A percentile compares a stretch with the other conserved stretches of the same genome.
phyloP scores from a whole-genome alignment of 305 asterid genomes.

The Vinca major region DNA sequence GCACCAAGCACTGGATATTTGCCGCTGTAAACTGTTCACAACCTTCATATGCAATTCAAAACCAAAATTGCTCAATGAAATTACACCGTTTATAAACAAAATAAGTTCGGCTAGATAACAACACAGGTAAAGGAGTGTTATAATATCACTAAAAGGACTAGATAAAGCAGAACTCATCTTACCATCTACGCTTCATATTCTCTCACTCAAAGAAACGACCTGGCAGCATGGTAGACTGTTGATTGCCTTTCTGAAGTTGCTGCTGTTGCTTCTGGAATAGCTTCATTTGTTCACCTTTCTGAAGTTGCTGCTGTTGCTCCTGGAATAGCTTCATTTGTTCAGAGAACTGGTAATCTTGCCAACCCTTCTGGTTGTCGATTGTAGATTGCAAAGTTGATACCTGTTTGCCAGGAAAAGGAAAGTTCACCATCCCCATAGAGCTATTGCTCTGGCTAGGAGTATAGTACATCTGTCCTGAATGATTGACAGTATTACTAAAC shows the following conservation, averaged over 20 bases:
- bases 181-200: conserved; percentile 41
- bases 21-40: conserved; percentile 35
- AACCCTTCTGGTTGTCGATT: conserved; percentile 44
- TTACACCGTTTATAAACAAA: background rate
- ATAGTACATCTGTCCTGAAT: conserved; percentile 30
- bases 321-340: conserved; percentile 47
- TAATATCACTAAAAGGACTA: background rate
- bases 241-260: conserved; percentile 51
- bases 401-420: conserved; percentile 90
- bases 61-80: conserved; percentile 7
- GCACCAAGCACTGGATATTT: conserved; percentile 39
- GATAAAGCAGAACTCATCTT: conserved; percentile 17
- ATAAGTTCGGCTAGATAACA: background rate
- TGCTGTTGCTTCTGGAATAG: conserved; percentile 51
- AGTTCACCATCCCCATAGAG: conserved; percentile 35
- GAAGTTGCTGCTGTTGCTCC: conserved; percentile 60
- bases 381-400: conserved; percentile 33
- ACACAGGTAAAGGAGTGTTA: background rate
- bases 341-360: conserved; percentile 41
- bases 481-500: conserved; percentile 36
- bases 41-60: conserved; percentile 23
- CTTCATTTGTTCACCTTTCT: conserved; percentile 47
- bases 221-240: conserved; percentile 39
- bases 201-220: conserved; percentile 73
- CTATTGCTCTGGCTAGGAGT: conserved; percentile 36